Percentiles rank a stretch among this genome's conserved stretches.
Conservation (phyloP, 2,329 filamentous ascomycete species). For the Sarocladiaceae sp. region DNA sequence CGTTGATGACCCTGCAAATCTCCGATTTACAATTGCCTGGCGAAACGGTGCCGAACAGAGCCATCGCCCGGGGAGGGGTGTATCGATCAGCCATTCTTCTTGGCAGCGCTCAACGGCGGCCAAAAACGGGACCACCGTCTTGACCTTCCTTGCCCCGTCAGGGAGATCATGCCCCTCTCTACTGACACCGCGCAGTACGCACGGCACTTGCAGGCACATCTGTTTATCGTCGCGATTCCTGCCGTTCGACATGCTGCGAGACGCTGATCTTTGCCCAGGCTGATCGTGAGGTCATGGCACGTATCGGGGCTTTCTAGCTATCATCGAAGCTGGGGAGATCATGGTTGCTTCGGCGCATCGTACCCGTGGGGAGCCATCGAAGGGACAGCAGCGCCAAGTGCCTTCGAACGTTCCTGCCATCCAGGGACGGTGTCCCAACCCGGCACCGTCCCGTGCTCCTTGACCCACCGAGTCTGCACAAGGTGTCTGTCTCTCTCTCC, state of each 20-base stretch:
- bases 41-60: neutral
- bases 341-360: neutral
- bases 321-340: neutral
- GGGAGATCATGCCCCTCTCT: too few species aligned
- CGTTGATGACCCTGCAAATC: slow-evolving; percentile 1
- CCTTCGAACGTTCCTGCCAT: neutral
- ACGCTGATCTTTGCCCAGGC: slow-evolving; percentile 3
- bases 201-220: neutral
- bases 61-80: neutral
- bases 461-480: slow-evolving; percentile 1
- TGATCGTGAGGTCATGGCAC: neutral
- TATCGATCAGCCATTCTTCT: neutral
- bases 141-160: too few species aligned
- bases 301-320: neutral
- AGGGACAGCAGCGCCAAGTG: neutral
- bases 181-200: too few species aligned
- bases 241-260: neutral
- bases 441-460: neutral
- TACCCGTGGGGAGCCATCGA: neutral
- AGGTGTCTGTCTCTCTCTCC: too few species aligned
- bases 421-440: neutral
- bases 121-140: slow-evolving; percentile 4
- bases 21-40: slow-evolving; percentile 1
- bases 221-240: neutral
- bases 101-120: slow-evolving; percentile 4